Conservation (phyloP, 306 rosid species). For the Dryas drummondii region DNA sequence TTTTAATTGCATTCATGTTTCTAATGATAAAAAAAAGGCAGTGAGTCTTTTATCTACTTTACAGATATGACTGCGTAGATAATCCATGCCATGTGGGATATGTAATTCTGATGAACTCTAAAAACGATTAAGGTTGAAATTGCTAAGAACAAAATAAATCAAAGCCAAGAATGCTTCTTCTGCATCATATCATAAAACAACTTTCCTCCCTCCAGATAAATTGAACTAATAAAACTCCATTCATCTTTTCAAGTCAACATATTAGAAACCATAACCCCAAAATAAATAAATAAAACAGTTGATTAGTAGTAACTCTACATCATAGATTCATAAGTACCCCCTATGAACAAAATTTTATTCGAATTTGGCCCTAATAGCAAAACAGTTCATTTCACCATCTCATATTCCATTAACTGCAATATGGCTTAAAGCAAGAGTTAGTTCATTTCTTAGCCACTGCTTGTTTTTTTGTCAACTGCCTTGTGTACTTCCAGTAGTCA, state of each 20-base stretch:
- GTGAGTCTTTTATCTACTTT: too few species aligned
- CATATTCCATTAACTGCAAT: not conserved
- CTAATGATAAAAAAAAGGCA: too few species aligned
- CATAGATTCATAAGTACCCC: too few species aligned
- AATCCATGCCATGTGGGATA: not conserved
- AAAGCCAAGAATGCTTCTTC: not conserved
- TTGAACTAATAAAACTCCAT: not conserved
- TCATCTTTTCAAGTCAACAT: too few species aligned
- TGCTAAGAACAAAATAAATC: not conserved
- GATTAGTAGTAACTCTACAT: too few species aligned
- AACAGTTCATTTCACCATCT: not conserved
- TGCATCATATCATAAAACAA: not conserved
- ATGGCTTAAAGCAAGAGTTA: not conserved
- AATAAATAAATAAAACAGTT: too few species aligned
- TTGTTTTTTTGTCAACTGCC: not conserved
- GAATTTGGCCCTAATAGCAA: not conserved
- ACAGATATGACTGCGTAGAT: not conserved
- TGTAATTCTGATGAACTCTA: not conserved
- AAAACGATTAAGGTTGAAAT: not conserved
- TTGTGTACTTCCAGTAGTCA: conserved; percentile 21
- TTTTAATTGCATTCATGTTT: too few species aligned
- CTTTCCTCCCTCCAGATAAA: not conserved
- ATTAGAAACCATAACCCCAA: too few species aligned
- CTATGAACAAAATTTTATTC: not conserved
- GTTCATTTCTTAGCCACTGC: not conserved